Evolutionary conservation across 768 basidiomycete genomes (phyloP), one percentile per base, ranked within the genome.

Genomic region (Calocera viscosa): DNA sequence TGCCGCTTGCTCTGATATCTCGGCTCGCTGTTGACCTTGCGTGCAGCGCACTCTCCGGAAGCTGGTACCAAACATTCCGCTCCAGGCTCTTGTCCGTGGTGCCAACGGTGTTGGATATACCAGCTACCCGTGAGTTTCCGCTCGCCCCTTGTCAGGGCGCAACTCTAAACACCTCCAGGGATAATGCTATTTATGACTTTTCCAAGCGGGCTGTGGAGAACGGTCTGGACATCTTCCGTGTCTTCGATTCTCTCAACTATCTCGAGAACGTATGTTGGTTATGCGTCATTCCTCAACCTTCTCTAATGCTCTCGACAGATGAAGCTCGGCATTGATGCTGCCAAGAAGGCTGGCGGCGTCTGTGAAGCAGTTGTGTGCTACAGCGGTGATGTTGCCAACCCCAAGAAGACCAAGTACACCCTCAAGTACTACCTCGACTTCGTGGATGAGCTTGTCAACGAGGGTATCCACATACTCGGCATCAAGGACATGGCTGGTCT

Each of bases 121-220:
- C 2, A 91, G 91, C 72, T 98, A 98, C 78, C 94, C 96, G 90
- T 91, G 74, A 73, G 89, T 80, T 34, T 16, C 28, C 16, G 22
- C n/a, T 66, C 2, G 65, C 17, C 5, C 19, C 19, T n/a, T 35
- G 16, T 30, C 24, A 43, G 24, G 19, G 28, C 35, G 10, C 39
- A 19, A 22, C 32, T 26, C 22, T 7, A 33, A 35, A 16, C 7
- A 10, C 24, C 63, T 65, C 34, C 69, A 92, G 90, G 32, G 94
- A 98, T 76, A 99, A 99, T 72, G 95, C 91, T 67, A 97, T 99
- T 77, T 99, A 99, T 78, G 96, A 96, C 77, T 99, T 99, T 81
- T 96, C 91, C 69, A 95, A 94, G 82, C 95, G 95, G 76, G 96
- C 96, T 26, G 95, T 99, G n/a, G 94, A 98, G 79, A 96, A 97